Evolutionary conservation across 2,329 filamentous ascomycete species (phyloP).

Genomic region (Fusarium coicis): DNA sequence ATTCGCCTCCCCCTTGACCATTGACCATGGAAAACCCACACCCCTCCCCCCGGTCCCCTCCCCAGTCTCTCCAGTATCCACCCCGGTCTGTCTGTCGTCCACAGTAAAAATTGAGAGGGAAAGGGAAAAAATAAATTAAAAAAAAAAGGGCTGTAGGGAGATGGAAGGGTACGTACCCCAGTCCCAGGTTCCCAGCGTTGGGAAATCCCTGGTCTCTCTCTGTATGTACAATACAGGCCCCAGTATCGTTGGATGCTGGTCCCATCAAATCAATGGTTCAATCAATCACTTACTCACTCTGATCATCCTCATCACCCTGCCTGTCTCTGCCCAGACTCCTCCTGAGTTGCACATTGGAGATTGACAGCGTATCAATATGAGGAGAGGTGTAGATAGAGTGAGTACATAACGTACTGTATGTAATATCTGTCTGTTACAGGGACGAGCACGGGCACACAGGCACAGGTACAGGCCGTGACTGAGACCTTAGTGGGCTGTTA

Average conservation of each 20-base stretch:
- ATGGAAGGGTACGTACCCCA: slow-evolving; percentile 22
- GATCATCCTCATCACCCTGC: slow-evolving; percentile 23
- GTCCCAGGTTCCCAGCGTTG: slow-evolving; percentile 11
- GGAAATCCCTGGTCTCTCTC: slow-evolving; percentile 11
- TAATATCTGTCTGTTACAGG: slow-evolving; percentile 27
- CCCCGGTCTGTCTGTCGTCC: slow-evolving; percentile 36
- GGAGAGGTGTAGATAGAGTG: slow-evolving; percentile 19
- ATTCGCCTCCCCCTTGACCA: slow-evolving; percentile 37
- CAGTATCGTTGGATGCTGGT: slow-evolving; percentile 31
- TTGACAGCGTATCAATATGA: slow-evolving; percentile 28
- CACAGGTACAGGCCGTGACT: slow-evolving; percentile 21
- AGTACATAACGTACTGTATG: neutral
- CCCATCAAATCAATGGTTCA: slow-evolving; percentile 23
- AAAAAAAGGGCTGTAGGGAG: slow-evolving; percentile 14
- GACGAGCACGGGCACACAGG: slow-evolving; percentile 27
- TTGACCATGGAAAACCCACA: slow-evolving; percentile 27
- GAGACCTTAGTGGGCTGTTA: slow-evolving; percentile 24
- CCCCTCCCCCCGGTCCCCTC: slow-evolving; percentile 34
- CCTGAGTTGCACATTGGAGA: slow-evolving; percentile 34
- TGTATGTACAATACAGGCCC: slow-evolving; percentile 3
- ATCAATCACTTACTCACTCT: slow-evolving; percentile 30
- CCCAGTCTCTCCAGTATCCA: slow-evolving; percentile 42
- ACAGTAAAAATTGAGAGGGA: slow-evolving; percentile 24
- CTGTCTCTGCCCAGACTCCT: slow-evolving; percentile 27
- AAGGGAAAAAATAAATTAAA: slow-evolving; percentile 23